Evolutionary conservation across 257 asterid genomes (phyloP).

Genomic region (Fraxinus quadrangulata): DNA sequence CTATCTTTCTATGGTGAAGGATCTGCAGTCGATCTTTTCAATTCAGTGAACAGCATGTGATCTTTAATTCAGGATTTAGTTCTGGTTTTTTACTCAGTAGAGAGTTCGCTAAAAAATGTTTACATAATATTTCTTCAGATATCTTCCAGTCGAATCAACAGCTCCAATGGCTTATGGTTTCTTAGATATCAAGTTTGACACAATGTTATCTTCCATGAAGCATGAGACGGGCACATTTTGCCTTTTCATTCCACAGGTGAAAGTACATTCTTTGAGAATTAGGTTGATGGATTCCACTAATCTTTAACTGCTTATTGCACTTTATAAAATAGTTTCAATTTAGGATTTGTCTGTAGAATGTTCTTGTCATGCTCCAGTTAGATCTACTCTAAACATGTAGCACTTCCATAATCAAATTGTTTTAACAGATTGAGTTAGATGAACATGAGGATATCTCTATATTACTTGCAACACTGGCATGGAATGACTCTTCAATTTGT

Average conservation of each 20-base stretch:
- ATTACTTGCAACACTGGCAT: conserved; percentile 66
- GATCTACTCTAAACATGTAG: conserved; percentile 18
- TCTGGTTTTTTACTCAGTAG: neutral
- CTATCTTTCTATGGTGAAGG: neutral
- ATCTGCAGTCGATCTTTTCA: neutral
- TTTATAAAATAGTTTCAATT: neutral
- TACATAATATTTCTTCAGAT: conserved; percentile 47
- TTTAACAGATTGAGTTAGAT: conserved; percentile 70
- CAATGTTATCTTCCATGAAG: conserved; percentile 42
- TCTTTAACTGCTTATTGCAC: conserved; percentile 3
- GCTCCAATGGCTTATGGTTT: conserved; percentile 78
- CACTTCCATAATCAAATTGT: conserved; percentile 27
- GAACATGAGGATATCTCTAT: conserved; percentile 68
- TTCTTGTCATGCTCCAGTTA: neutral
- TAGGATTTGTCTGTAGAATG: conserved; percentile 10
- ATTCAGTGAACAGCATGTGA: neutral
- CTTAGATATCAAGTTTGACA: conserved; percentile 58
- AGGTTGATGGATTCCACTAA: conserved; percentile 1
- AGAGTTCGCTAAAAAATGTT: neutral
- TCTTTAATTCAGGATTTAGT: neutral
- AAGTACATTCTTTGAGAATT: conserved; percentile 15
- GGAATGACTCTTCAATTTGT: conserved; percentile 63
- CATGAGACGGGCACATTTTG: conserved; percentile 60
- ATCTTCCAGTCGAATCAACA: conserved; percentile 58
- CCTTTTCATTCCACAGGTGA: conserved; percentile 83